Evolutionary conservation across 345 rosid species (phyloP).

Genomic region (Moringa oleifera): DNA sequence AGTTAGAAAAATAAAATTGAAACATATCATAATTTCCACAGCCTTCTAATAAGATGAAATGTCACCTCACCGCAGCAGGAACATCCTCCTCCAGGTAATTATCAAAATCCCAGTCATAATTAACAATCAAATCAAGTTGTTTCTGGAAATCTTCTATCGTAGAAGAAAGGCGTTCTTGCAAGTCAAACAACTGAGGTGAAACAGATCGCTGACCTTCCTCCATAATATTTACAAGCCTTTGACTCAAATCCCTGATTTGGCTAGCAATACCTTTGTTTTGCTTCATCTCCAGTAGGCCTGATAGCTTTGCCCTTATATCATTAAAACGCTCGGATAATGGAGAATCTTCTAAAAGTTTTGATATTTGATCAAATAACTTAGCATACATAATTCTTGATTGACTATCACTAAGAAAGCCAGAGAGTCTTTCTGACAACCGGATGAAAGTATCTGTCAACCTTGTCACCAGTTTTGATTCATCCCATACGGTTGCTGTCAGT

Average conservation of each 20-base stretch:
- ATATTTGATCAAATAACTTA: conserved; percentile 70
- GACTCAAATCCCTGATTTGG: conserved; percentile 70
- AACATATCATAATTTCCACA: conserved; percentile 19
- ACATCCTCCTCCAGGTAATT: conserved; percentile 91
- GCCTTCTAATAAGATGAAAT: conserved; percentile 29
- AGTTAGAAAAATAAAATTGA: conserved; percentile 4
- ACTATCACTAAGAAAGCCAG: conserved; percentile 86
- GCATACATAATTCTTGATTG: conserved; percentile 71
- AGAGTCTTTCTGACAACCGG: conserved; percentile 79
- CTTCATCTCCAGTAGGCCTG: conserved; percentile 65
- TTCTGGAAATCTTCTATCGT: conserved; percentile 89
- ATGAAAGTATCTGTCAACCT: conserved; percentile 69
- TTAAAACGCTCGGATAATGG: conserved; percentile 59
- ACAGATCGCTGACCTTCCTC: conserved; percentile 83
- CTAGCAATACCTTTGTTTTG: conserved; percentile 66
- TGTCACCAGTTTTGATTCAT: conserved; percentile 57
- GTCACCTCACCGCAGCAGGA: conserved; percentile 97
- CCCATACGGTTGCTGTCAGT: conserved; percentile 51
- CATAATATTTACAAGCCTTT: conserved; percentile 60
- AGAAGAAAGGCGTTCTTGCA: conserved; percentile 75
- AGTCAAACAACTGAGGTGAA: conserved; percentile 74
- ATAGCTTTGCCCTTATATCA: conserved; percentile 67
- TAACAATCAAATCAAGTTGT: conserved; percentile 79
- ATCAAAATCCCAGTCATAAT: conserved; percentile 98
- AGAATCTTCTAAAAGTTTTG: conserved; percentile 70